Evolutionary conservation across 305 asterid genomes (phyloP).

Genomic region (Andrographis paniculata): DNA sequence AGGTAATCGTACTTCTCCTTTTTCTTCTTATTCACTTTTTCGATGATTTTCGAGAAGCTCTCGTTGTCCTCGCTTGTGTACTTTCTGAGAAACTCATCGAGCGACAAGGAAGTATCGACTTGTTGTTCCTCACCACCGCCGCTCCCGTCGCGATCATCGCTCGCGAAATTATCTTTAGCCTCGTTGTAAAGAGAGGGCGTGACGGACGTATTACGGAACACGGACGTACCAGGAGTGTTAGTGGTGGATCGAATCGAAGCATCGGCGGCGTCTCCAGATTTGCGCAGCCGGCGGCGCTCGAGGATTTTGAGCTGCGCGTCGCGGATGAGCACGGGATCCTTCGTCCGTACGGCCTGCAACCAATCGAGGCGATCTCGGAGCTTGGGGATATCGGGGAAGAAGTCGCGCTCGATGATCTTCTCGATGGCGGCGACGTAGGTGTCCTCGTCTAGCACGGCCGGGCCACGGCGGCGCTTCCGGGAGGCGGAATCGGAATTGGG

Average conservation of each 20-base stretch:
- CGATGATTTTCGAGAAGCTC: conserved; percentile 61
- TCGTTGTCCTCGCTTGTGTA: conserved; percentile 95
- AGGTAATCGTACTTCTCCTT: conserved; percentile 48
- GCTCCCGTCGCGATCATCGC: conserved; percentile 19
- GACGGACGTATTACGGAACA: conserved; percentile 48
- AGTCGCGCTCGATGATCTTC: conserved; percentile 92
- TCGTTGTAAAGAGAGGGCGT: conserved; percentile 27
- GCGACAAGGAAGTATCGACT: conserved; percentile 43
- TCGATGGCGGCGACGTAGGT: conserved; percentile 83
- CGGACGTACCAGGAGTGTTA: conserved; percentile 58
- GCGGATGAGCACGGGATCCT: conserved; percentile 64
- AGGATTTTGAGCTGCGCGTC: conserved; percentile 85
- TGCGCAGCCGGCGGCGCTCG: conserved; percentile 65
- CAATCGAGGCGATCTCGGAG: conserved; percentile 93
- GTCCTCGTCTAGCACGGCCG: conserved; percentile 78
- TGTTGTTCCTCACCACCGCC: conserved; percentile 33
- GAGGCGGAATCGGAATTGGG: conserved; percentile 16
- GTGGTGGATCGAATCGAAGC: conserved; percentile 28
- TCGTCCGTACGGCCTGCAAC: conserved; percentile 76
- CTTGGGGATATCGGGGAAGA: conserved; percentile 86
- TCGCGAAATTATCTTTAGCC: conserved; percentile 15
- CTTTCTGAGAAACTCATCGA: conserved; percentile 68
- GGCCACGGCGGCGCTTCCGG: conserved; percentile 30
- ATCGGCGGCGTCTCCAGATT: conserved; percentile 20
- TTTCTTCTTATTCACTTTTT: conserved; percentile 60